A percentile compares a stretch with the other conserved stretches of the same genome.
phyloP scores from a whole-genome alignment of 768 basidiomycete species.

The Tulasnella sp. region DNA sequence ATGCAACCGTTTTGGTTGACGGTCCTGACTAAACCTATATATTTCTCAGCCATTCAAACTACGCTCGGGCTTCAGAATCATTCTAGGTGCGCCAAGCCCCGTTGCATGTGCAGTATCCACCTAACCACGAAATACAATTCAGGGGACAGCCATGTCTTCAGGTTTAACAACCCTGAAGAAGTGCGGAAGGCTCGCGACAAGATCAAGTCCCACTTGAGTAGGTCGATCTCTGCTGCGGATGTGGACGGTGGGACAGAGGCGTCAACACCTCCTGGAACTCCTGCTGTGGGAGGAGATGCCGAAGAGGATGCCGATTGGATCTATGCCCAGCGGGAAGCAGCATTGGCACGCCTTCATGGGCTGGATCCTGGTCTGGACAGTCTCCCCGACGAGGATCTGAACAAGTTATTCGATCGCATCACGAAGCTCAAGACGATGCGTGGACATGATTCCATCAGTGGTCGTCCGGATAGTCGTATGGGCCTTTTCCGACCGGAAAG shows the following conservation, averaged over 20 bases:
- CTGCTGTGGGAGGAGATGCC: slow-evolving; percentile 47
- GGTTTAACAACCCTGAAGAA: slow-evolving; percentile 93
- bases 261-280: slow-evolving; percentile 34
- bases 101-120: not conserved
- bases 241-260: slow-evolving; percentile 34
- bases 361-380: slow-evolving; percentile 84
- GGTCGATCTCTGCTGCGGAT: slow-evolving; percentile 56
- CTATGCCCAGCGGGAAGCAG: slow-evolving; percentile 93
- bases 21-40: not conserved
- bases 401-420: slow-evolving; percentile 89
- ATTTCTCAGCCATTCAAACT: slow-evolving; percentile 58
- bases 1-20: too few relatives aligned
- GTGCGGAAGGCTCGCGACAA: slow-evolving; percentile 86
- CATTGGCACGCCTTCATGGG: slow-evolving; percentile 66
- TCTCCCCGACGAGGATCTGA: slow-evolving; percentile 88
- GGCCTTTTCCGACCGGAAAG: slow-evolving; percentile 75
- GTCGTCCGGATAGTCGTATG: slow-evolving; percentile 39
- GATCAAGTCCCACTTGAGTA: slow-evolving; percentile 55
- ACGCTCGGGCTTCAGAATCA: slow-evolving; percentile 90
- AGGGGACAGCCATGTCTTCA: slow-evolving; percentile 96
- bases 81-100: slow-evolving; percentile 54
- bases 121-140: slow-evolving; percentile 13
- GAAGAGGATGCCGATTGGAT: slow-evolving; percentile 85
- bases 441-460: slow-evolving; percentile 29
- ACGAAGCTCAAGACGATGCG: slow-evolving; percentile 83